phyloP scores from a whole-genome alignment of 108 stramenopile genomes.

The Cyclotella distinguenda region DNA sequence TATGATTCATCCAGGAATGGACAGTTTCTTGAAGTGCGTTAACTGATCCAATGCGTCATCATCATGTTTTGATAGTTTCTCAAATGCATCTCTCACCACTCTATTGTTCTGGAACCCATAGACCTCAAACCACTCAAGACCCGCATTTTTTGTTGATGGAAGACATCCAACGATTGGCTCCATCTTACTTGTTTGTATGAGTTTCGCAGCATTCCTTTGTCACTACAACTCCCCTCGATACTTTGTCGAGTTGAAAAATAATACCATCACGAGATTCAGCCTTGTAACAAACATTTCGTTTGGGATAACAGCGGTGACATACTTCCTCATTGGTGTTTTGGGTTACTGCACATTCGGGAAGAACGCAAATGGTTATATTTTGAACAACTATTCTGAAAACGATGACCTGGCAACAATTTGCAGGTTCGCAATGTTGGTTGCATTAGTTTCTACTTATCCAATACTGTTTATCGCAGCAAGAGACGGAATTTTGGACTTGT shows the following conservation, averaged over 20 bases:
- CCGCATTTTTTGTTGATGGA: conserved; percentile 12
- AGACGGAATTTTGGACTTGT: conserved; percentile 66
- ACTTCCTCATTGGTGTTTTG: conserved; percentile 59
- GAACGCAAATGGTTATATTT: conserved; percentile 63
- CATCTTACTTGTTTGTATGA: conserved; percentile 56
- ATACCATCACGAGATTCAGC: conserved; percentile 60
- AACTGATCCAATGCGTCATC: too few relatives aligned
- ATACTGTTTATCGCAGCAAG: conserved; percentile 78
- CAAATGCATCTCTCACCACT: too few relatives aligned
- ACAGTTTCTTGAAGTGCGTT: conserved; percentile 28
- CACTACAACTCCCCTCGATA: conserved; percentile 90
- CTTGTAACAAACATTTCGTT: conserved; percentile 61
- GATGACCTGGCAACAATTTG: conserved; percentile 75
- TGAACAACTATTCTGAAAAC: conserved; percentile 80
- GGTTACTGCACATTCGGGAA: conserved; percentile 83
- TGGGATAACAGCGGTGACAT: conserved; percentile 49
- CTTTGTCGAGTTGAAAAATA: conserved; percentile 76
- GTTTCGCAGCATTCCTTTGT: conserved; percentile 46
- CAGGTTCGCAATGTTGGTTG: conserved; percentile 68
- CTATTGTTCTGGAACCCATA: background rate
- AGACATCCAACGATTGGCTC: background rate
- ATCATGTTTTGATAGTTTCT: too few relatives aligned
- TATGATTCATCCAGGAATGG: conserved; percentile 53
- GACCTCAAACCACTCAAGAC: background rate
- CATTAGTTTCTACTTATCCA: conserved; percentile 81